These are phyloP conservation scores for Solanum microdontum DNA, from an alignment of 257 asterid genomes.

Conservation along the genomic window DNA sequence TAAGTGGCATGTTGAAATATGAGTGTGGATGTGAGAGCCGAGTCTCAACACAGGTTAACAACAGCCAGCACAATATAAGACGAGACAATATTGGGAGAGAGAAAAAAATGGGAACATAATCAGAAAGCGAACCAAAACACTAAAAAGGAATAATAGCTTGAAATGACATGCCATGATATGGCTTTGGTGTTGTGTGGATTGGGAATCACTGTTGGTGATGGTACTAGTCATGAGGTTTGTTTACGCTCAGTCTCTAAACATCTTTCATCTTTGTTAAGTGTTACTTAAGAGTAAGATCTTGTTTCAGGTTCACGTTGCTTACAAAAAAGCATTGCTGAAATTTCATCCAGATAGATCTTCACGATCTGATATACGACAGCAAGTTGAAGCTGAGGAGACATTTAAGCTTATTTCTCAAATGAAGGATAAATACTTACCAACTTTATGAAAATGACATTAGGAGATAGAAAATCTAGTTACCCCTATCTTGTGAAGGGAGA, in stretches of 20 bases:
- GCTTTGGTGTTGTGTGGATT: constrained; percentile 50
- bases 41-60: background rate
- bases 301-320: constrained; percentile 71
- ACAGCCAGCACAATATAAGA: background rate
- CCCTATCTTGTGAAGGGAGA: background rate
- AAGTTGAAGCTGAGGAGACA: constrained; percentile 93
- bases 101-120: background rate
- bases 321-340: constrained; percentile 58
- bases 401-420: constrained; percentile 74
- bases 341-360: constrained; percentile 77
- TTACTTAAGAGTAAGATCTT: background rate
- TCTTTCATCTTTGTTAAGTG: background rate
- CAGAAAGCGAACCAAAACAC: background rate
- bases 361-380: constrained; percentile 44
- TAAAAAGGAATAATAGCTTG: constrained; percentile 6
- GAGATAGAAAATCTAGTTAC: background rate
- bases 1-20: background rate
- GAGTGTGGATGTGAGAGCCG: background rate
- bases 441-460: background rate
- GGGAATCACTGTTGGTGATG: constrained; percentile 38
- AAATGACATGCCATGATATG: constrained; percentile 49
- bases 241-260: background rate
- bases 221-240: constrained; percentile 56
- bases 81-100: background rate
- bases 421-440: constrained; percentile 48